phyloP scores from a whole-genome alignment of 129 eudicot genomes.

The Saposhnikovia divaricata region DNA sequence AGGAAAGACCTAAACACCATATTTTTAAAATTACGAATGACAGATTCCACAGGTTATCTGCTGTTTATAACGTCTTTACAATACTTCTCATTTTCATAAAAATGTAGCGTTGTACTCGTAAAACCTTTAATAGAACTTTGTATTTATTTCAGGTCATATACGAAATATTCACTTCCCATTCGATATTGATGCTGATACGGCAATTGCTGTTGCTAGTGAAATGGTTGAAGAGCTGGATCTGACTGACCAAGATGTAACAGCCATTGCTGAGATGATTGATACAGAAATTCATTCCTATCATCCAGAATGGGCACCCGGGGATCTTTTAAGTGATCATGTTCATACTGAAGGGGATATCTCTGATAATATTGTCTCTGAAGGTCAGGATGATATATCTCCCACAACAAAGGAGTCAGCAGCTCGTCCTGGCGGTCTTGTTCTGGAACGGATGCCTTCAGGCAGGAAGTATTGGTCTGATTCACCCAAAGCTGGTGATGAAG shows the following conservation, averaged over 20 bases:
- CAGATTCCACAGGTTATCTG: constrained; percentile 63
- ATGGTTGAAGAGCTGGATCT: constrained; percentile 92
- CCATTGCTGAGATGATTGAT: constrained; percentile 80
- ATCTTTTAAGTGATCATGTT: constrained; percentile 32
- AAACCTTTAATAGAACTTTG: background rate
- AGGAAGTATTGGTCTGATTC: constrained; percentile 76
- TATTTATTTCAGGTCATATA: constrained; percentile 46
- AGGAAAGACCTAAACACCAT: constrained; percentile 87
- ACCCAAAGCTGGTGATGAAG: constrained; percentile 36
- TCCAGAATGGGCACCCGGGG: constrained; percentile 84
- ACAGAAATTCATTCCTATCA: constrained; percentile 73
- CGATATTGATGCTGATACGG: constrained; percentile 75
- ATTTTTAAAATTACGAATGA: constrained; percentile 68
- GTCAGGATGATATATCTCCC: constrained; percentile 42
- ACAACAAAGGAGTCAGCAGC: constrained; percentile 25
- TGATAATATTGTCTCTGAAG: constrained; percentile 30
- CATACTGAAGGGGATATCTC: constrained; percentile 25
- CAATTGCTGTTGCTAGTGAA: constrained; percentile 92
- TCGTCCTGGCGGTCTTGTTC: constrained; percentile 30
- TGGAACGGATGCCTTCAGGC: constrained; percentile 75
- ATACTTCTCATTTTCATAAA: background rate
- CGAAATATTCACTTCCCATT: constrained; percentile 95
- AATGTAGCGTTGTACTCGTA: background rate
- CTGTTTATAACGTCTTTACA: background rate
- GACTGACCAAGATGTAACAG: constrained; percentile 86